Conservation (phyloP, 176 grass and related monocot species). For the Triticum urartu region DNA sequence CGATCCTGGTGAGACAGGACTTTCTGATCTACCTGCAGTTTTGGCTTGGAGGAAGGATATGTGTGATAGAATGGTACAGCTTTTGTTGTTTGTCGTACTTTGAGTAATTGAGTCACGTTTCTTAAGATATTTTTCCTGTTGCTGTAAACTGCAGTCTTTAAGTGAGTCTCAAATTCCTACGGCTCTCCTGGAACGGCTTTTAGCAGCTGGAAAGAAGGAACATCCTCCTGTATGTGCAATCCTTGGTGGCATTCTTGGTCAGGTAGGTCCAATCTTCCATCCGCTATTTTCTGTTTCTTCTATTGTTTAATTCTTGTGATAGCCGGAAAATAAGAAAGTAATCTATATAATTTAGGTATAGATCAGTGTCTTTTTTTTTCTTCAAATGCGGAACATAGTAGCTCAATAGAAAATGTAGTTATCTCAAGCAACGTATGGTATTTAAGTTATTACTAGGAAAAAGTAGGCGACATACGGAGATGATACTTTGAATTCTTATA, state of each 20-base stretch:
- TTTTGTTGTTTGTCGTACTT: neutral
- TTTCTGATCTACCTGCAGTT: constrained; percentile 66
- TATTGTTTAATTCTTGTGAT: neutral
- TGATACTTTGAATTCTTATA: neutral
- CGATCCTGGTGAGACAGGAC: constrained; percentile 53
- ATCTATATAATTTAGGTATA: neutral
- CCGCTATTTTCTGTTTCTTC: neutral
- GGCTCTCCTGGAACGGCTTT: constrained; percentile 60
- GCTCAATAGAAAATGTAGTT: neutral
- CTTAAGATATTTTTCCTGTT: constrained; percentile 24
- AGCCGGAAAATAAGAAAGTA: neutral
- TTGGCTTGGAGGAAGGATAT: constrained; percentile 64
- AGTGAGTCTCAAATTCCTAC: constrained; percentile 71
- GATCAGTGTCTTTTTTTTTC: neutral
- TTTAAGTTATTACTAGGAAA: neutral
- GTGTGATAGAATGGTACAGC: constrained; percentile 63
- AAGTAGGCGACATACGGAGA: neutral
- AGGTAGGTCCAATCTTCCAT: constrained; percentile 48
- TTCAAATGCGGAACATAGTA: constrained; percentile 2
- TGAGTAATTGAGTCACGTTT: neutral
- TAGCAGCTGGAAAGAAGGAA: constrained; percentile 71
- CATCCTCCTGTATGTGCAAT: constrained; percentile 88
- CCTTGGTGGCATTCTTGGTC: constrained; percentile 95
- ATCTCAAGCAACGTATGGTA: neutral
- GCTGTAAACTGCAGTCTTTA: constrained; percentile 60